Base-by-base conservation (phyloP, 148 eudicot species). In the Euryodendron excelsum region DNA sequence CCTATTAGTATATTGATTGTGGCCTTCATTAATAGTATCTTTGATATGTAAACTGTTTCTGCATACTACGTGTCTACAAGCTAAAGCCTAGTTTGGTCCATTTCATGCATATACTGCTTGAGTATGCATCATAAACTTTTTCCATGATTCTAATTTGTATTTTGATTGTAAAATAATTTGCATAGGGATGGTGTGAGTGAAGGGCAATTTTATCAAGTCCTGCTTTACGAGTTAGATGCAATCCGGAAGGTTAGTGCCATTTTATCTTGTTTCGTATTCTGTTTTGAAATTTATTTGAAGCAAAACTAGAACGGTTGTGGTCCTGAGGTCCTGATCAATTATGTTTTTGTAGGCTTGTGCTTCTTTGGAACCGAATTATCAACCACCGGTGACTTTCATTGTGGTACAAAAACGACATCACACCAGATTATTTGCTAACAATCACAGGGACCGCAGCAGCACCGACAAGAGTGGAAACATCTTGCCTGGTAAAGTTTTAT, bases 101-200 rank as follows among this genome's bases (percentile, higher is more conserved):
- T 48, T 48, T 48, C 10, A 66, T 36, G 27, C 70, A 36, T 66
- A 67, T 21, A 21, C n/a, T 21, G 8, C 10, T 2, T 39, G 10
- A 21, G 48, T 37, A 37, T 67, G 23, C 8, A 44, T 69, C 14
- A 45, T 69, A 28, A 23, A 44, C 34, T 69, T 67, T 67, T 3
- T 27, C 68, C 36, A 10, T 30, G 1, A 17, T 41, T 64, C 0
- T 76, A 31, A 33, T 72, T 64, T 66, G 9, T 45, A 69, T 34
- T 25, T 37, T 28, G 58, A 27, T 45, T 79, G 52, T 48, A 52
- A 52, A 74, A 69, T 73, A 72, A 72, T 68, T 63, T 77, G 70
- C 44, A 74, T 86, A 91, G 97, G 76, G 99, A 95, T 81, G 99
- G 99, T 58, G 99, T 95, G 63, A 95, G 97, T 74, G 99, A 95